Evolutionary conservation across 2,329 filamentous ascomycete species (phyloP), one percentile per base, ranked within the genome.

Genomic region (Cytospora leucostoma): DNA sequence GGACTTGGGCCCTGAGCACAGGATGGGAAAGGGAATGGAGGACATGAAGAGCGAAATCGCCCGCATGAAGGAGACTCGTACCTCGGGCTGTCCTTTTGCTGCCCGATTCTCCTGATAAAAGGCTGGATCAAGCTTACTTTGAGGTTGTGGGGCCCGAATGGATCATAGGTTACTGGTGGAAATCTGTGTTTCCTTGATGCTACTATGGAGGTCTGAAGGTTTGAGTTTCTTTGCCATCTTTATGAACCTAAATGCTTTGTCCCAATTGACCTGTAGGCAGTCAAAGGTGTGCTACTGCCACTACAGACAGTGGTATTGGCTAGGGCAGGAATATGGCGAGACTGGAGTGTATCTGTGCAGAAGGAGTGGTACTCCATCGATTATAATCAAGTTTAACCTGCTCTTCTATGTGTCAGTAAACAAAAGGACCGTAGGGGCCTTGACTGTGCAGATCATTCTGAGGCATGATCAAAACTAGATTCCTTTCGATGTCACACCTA

Each of bases 21-120:
- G 4, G 15, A 52, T 40, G 47, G 56, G 56, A 3, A 52, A 59
- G 19, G 47, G 56, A 2, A 17, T 15, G 19, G 56, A 40, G 6
- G 57, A 52, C 15, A 59, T 59, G 49, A 7, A 53, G 11, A 13
- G n/a, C 40, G 57, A 59, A 3, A 52, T 52, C 5, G 57, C 35
- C 21, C 50, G 56, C 15, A 40, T 52, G 34, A 59, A 32, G 35
- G 5, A 40, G 35, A 52, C 7, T 34, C 49, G 49, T 32, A 34
- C 49, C 15, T 59, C 57, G 13, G 49, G 57, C 8, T 44, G 34
- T 13, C 35, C 57, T 33, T 52, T 52, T 21, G 37, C 57, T 40
- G 49, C 57, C 10, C 57, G 40, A 3, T 33, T 52, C 7, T 34
- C 34, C n/a, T 44, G 49, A 52, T 2, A 27, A 27, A 27, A 27